Percentiles rank a stretch among this genome's conserved stretches.
Evolutionary conservation across 2,329 filamentous ascomycete species (phyloP).

Genomic region (Penicillium hesseltinei): DNA sequence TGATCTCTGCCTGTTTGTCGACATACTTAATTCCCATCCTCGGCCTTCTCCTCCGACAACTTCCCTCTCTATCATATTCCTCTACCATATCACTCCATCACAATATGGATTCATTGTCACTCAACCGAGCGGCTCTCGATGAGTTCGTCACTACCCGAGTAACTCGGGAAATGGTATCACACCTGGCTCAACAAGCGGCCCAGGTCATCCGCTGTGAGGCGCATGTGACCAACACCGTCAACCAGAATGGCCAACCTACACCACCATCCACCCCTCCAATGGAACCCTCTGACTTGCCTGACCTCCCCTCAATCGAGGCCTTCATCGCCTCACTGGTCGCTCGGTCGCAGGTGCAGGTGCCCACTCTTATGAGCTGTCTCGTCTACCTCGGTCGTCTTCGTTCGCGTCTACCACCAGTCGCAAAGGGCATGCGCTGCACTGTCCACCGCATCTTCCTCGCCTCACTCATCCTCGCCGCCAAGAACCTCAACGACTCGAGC

Average conservation of each 20-base stretch:
- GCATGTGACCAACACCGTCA: slow-evolving; percentile 48
- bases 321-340: slow-evolving; percentile 92
- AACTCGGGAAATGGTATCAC: slow-evolving; percentile 48
- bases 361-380: slow-evolving; percentile 93
- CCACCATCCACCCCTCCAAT: slow-evolving; percentile 60
- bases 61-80: no score
- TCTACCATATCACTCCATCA: not conserved
- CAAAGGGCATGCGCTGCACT: slow-evolving; percentile 94
- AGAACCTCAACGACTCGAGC: slow-evolving; percentile 97
- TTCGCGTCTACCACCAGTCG: slow-evolving; percentile 82
- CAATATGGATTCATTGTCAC: slow-evolving; percentile 16
- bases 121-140: slow-evolving; percentile 47
- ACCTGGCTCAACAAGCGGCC: slow-evolving; percentile 48
- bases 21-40: slow-evolving; percentile 6
- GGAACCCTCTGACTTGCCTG: slow-evolving; percentile 42
- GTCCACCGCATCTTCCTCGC: slow-evolving; percentile 96
- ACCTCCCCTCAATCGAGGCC: slow-evolving; percentile 75
- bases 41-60: slow-evolving; percentile 13
- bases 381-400: slow-evolving; percentile 88
- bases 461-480: slow-evolving; percentile 66
- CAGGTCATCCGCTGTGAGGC: slow-evolving; percentile 51
- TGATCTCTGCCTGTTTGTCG: not conserved
- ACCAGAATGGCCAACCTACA: slow-evolving; percentile 55
- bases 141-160: slow-evolving; percentile 50
- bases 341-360: slow-evolving; percentile 93